Percentiles rank a stretch among this genome's conserved stretches.
phyloP scores from a whole-genome alignment of 345 rosid genomes.

The Eucalyptus regnans region DNA sequence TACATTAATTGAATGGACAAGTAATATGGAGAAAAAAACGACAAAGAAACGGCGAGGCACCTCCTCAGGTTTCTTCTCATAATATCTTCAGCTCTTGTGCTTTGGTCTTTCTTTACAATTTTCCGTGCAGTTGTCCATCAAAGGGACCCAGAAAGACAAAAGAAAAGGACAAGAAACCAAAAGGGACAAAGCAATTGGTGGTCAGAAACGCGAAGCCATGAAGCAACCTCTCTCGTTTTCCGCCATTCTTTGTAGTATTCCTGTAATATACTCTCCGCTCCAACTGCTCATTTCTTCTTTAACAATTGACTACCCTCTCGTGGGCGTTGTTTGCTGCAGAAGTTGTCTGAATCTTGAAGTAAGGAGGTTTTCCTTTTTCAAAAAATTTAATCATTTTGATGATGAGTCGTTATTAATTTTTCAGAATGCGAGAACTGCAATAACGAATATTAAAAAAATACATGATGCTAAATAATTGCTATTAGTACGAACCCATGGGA shows the following conservation, averaged over 20 bases:
- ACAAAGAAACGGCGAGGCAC: neutral
- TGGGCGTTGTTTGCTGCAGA: too few species aligned
- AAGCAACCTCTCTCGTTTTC: neutral
- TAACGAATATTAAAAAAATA: too few species aligned
- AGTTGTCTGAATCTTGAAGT: too few species aligned
- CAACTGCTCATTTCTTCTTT: neutral
- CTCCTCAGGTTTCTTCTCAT: neutral
- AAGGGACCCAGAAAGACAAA: neutral
- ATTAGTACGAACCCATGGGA: too few species aligned
- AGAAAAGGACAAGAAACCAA: neutral
- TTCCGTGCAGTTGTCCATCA: neutral
- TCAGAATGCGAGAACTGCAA: too few species aligned
- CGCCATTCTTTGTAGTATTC: neutral
- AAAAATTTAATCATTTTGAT: too few species aligned
- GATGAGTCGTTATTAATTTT: too few species aligned
- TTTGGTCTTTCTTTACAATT: neutral
- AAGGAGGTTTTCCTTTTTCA: too few species aligned
- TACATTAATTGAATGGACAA: too few species aligned
- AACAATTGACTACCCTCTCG: too few species aligned
- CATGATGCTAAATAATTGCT: too few species aligned
- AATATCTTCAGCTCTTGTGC: neutral
- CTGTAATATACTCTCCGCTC: neutral
- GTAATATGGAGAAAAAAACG: fast-evolving
- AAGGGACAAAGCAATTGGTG: neutral
- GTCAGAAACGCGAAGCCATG: neutral